Evolutionary conservation across 1,284 basidiomycete species (phyloP), one percentile per base, ranked within the genome.

Genomic region (Paramarasmius palmivorus): DNA sequence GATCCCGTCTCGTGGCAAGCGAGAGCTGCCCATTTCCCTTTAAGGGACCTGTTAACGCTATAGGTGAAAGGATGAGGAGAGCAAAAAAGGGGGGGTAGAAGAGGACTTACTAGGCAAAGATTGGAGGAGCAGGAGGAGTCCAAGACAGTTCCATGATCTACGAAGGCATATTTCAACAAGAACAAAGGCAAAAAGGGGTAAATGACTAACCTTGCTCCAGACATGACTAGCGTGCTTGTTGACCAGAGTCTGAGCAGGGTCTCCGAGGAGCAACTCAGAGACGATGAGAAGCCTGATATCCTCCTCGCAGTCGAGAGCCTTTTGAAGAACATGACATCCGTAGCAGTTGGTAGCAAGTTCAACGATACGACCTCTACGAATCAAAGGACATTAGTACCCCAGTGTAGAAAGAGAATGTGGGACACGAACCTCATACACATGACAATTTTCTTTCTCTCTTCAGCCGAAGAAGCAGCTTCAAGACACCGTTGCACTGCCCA

Each of bases 1-100:
- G 89, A 92, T 1, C 90, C 90, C 1, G 90, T 92, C 69, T 92
- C 90, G 63, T 92, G 90, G 63, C 90, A 92, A n/a, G 90, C 90
- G 42, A 92, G 77, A 12, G 89, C 81, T 0, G 90, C 90, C 90
- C 90, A 92, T 64, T 90, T 89, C 17, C 90, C 90, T 62, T 88
- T 87, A 58, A 92, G 72, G 2, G 90, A 88, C 60, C 85, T 88
- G 68, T 92, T 92, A 60, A 92, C 89, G 58, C 89, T 91, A 60
- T 5, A 37, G 45, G 25, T n/a, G 7, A 1, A 52, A 57, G 3
- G 63, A 56, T 23, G 50, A 39, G n/a, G 41, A 46, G 46, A 46
- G 36, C 40, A 44, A 26, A 52, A 49, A 50, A 29, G 36, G 47
- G 2, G 17, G 39, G n/a, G 12, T 32, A 29, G 41, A 42, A n/a